phyloP scores from a whole-genome alignment of 768 basidiomycete genomes.

The Galerina marginata region DNA sequence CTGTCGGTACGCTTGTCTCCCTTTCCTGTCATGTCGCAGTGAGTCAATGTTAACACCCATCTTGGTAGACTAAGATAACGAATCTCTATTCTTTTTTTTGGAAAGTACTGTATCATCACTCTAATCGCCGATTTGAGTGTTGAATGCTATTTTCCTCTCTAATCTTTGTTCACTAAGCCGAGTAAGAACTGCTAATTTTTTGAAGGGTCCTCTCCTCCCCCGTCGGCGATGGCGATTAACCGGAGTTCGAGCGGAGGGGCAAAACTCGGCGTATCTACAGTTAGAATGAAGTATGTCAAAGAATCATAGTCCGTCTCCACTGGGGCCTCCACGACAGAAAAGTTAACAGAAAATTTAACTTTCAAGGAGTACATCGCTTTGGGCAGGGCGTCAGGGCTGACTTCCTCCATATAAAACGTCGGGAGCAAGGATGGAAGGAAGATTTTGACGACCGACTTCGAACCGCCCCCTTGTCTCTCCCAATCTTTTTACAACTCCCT shows the following conservation, averaged over 20 bases:
- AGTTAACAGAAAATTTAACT: not conserved
- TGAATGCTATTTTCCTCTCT: not conserved
- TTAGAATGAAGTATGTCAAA: conserved; percentile 13
- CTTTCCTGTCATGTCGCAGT: no score
- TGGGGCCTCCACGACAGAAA: conserved; percentile 3
- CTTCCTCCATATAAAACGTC: not conserved
- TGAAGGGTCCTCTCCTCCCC: no score
- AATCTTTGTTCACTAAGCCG: not conserved
- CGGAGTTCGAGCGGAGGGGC: not conserved
- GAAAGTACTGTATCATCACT: no score
- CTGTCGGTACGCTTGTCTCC: no score
- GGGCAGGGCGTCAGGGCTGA: not conserved
- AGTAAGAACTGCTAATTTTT: not conserved
- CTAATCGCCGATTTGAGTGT: not conserved
- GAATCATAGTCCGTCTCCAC: not conserved
- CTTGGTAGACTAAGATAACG: no score
- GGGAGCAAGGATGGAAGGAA: not conserved
- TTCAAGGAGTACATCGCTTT: conserved; percentile 6
- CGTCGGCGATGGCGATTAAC: not conserved
- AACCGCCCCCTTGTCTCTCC: no score
- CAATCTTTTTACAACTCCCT: no score
- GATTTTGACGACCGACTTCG: not conserved
- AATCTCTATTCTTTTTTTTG: no score
- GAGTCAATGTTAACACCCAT: no score
- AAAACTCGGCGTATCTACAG: not conserved